Conservation (phyloP, 2,329 filamentous ascomycete species). For the Clarireedia paspali region DNA sequence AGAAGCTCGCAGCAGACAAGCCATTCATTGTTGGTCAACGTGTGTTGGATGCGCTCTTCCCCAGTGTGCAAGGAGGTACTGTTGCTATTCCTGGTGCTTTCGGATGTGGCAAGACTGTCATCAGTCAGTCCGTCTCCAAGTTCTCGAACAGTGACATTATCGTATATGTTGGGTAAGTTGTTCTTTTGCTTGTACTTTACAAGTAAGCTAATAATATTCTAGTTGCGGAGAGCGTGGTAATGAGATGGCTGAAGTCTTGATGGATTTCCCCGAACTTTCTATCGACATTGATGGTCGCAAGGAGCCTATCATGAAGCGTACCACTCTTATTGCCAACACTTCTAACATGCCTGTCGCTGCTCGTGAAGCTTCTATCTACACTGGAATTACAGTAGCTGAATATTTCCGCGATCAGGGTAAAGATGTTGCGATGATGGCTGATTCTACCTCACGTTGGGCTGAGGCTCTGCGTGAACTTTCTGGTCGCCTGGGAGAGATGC, state of each 20-base stretch:
- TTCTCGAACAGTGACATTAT: conserved; percentile 99
- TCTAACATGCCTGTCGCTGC: conserved; percentile 99
- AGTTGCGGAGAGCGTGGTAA: conserved; percentile 77
- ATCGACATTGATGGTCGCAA: conserved; percentile 91
- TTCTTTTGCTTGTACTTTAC: not conserved
- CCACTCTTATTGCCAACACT: conserved; percentile 95
- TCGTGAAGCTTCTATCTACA: conserved; percentile 98
- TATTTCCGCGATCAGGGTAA: conserved; percentile 98
- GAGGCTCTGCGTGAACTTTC: conserved; percentile 98
- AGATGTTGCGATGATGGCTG: conserved; percentile 99
- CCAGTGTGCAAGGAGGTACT: conserved; percentile 92
- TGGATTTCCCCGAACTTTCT: conserved; percentile 97
- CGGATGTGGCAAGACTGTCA: conserved; percentile 98
- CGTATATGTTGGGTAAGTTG: conserved; percentile 70
- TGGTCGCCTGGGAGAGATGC: conserved; percentile 98
- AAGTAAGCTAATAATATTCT: not conserved
- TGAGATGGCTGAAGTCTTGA: conserved; percentile 99
- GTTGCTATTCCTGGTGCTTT: conserved; percentile 98
- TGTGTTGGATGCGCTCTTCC: conserved; percentile 93
- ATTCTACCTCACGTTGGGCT: conserved; percentile 96
- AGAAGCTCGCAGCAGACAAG: conserved; percentile 82
- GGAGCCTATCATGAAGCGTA: conserved; percentile 99
- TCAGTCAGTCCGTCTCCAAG: conserved; percentile 96
- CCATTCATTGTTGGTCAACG: conserved; percentile 96
- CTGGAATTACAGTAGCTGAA: conserved; percentile 77